Evolutionary conservation across 331 rosid species (phyloP).

Genomic region (Erythrophleum ivorense): DNA sequence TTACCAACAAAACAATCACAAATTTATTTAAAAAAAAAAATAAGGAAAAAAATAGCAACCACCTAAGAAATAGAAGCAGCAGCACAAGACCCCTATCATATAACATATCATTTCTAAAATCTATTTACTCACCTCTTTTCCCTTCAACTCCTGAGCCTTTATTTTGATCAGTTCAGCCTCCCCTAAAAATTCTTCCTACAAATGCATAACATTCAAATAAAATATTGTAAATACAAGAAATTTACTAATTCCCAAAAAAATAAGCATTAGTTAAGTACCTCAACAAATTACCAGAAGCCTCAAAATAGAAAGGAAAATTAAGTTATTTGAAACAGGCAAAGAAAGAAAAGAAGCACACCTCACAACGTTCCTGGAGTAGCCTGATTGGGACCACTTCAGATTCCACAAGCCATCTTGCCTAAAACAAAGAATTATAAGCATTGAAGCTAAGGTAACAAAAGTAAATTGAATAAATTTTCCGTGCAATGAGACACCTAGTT

Average conservation of each 20-base stretch:
- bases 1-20: not conserved
- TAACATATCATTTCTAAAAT: slow-evolving; percentile 6
- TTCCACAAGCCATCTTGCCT: slow-evolving; percentile 99
- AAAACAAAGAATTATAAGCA: slow-evolving; percentile 33
- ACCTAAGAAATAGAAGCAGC: not conserved
- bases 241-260: slow-evolving; percentile 20
- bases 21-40: not conserved
- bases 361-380: slow-evolving; percentile 96
- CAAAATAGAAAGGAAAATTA: slow-evolving; percentile 14
- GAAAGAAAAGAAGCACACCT: slow-evolving; percentile 58
- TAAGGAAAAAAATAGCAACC: not conserved
- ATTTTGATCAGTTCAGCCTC: slow-evolving; percentile 97
- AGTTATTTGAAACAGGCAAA: not conserved
- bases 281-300: slow-evolving; percentile 35
- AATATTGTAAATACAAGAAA: slow-evolving; percentile 4
- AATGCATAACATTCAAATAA: slow-evolving; percentile 33
- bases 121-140: slow-evolving; percentile 79
- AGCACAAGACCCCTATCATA: slow-evolving; percentile 3
- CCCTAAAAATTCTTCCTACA: slow-evolving; percentile 94
- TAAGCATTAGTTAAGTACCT: not conserved
- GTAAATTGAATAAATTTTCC: slow-evolving; percentile 11
- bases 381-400: slow-evolving; percentile 81
- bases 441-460: not conserved
- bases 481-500: slow-evolving; percentile 1
- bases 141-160: slow-evolving; percentile 96